phyloP scores from a whole-genome alignment of 1,284 basidiomycete species.

The Cutaneotrichosporon mucoides region DNA sequence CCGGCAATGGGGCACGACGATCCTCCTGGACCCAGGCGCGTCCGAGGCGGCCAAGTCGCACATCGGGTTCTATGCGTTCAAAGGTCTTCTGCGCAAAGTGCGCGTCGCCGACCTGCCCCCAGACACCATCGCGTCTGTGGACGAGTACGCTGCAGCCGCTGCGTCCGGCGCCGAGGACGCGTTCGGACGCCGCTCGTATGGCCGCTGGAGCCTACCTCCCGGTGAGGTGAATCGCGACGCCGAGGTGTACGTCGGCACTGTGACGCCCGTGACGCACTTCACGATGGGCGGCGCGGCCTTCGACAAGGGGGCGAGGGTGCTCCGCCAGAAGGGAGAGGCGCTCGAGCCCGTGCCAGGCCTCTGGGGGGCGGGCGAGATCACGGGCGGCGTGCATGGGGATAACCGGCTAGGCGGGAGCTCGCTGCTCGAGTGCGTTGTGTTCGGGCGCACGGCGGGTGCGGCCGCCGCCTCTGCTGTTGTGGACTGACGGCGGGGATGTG shows the following conservation, averaged over 20 bases:
- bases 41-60: conserved; percentile 7
- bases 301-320: conserved; percentile 4
- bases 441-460: conserved; percentile 10
- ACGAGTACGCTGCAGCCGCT: conserved; percentile 8
- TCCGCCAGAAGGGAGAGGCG: background rate
- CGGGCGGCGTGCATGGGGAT: conserved; percentile 18
- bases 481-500: too few relatives aligned
- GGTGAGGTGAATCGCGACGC: conserved; percentile 3
- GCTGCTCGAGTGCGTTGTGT: conserved; percentile 18
- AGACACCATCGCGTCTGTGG: background rate
- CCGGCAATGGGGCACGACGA: conserved; percentile 10
- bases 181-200: conserved; percentile 2
- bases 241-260: conserved; percentile 10
- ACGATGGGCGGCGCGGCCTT: conserved; percentile 16
- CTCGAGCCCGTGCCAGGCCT: conserved; percentile 3
- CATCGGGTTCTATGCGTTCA: conserved; percentile 16
- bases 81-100: conserved; percentile 11
- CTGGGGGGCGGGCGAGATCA: conserved; percentile 14
- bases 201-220: conserved; percentile 7
- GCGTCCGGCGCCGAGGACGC: conserved; percentile 1
- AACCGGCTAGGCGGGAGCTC: conserved; percentile 15
- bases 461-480: background rate
- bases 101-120: conserved; percentile 4
- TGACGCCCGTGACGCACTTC: conserved; percentile 16
- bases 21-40: conserved; percentile 15